Base-by-base conservation (phyloP, 306 rosid genomes). In the Sindora glabra region DNA sequence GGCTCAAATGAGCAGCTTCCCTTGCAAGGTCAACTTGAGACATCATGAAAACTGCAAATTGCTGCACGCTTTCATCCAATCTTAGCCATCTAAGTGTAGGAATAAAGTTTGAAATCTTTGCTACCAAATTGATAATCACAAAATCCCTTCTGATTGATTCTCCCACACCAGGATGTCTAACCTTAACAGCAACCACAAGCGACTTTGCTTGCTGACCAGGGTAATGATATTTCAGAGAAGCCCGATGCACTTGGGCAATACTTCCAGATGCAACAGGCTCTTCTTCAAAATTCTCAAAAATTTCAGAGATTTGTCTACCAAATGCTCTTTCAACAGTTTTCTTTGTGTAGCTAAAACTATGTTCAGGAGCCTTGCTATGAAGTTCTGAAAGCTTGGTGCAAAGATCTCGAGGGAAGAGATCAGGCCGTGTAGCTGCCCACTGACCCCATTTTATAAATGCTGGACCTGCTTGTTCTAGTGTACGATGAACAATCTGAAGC, bases 371-470 rank as follows among this genome's bases (percentile, higher is more conserved):
- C 77, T 89, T 89, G 42, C 79, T 76, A 63, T 92, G 99, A 81
- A 92, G 96, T 62, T 86, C 92, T 4, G 95, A 21, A 71, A 92
- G 95, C 71, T 89, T 64, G 46, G 54, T 67, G 71, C 99, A 92
- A 46, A 92, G 77, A 77, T 92, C 99, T 68, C 92, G 79, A 13
- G 99, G 96, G 68, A 92, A 92, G 58, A 92, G 96, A 83, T 92
- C 99, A 53, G 99, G 99, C 26, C 99, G 70, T 26, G 99, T 89
- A 59, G 99, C 99, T 55, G 99, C 99, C 99, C 99, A 92, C 67
- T 92, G 99, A 65, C 99, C 99, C 99, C 99, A 92, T 77, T 92
- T 92, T 63, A 92, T 92, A 72, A 92, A 92, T 19, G 99, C 96
- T 5, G 96, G 99, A 42, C 99, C 99, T 46, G 96, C 94, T 51